These are phyloP conservation scores for Leishmania mexicana DNA, from an alignment of 208 protist genomes.

Conservation along the genomic window DNA sequence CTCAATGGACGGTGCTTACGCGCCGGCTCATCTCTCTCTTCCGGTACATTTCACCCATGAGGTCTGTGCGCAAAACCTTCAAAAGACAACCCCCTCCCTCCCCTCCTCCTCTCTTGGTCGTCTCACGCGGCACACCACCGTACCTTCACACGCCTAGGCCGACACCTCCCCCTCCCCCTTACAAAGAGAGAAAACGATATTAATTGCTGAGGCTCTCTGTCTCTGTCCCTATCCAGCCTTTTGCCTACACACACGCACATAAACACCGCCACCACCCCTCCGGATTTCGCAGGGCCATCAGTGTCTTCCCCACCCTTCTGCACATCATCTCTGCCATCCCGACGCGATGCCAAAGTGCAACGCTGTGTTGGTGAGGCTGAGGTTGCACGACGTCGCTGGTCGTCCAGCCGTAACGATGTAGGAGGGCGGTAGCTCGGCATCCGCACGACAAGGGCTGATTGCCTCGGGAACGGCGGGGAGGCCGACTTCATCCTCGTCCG, in stretches of 20 bases:
- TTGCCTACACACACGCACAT: background rate
- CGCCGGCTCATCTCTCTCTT: background rate
- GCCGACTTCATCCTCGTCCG: slow-evolving; percentile 29
- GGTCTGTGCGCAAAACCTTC: background rate
- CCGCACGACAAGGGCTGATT: slow-evolving; percentile 21
- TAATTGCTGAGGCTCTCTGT: no score
- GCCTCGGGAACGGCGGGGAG: slow-evolving; percentile 25
- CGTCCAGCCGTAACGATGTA: slow-evolving; percentile 19
- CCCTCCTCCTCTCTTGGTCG: no score
- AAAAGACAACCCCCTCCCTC: background rate
- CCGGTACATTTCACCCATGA: background rate
- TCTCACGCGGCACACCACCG: background rate
- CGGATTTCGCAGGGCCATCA: background rate
- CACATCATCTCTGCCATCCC: background rate
- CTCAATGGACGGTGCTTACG: background rate
- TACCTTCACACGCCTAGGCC: background rate
- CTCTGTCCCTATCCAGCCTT: background rate
- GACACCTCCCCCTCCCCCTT: background rate
- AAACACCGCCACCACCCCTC: background rate
- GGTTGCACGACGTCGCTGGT: slow-evolving; percentile 27
- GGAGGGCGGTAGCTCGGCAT: slow-evolving; percentile 30
- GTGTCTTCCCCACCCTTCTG: background rate
- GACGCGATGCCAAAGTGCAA: slow-evolving; percentile 20
- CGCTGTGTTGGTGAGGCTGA: slow-evolving; percentile 15
- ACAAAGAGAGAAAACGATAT: background rate